These are phyloP conservation scores for Curvularia eragrostidis DNA, from an alignment of 2,329 filamentous ascomycete species.

Conservation along the genomic window DNA sequence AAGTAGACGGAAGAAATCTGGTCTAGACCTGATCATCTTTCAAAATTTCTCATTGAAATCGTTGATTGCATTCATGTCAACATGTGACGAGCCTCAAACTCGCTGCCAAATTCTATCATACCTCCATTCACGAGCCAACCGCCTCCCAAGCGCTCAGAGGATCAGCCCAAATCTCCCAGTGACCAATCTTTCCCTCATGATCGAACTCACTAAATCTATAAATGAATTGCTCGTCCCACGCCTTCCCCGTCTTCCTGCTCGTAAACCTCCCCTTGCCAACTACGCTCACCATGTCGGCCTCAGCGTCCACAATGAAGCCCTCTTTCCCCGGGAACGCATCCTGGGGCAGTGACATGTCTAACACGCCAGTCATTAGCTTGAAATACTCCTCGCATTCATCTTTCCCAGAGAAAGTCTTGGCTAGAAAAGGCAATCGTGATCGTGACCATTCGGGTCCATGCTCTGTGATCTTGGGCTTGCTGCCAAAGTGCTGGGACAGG, in stretches of 20 bases:
- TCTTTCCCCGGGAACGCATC: constrained; percentile 45
- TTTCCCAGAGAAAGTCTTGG: constrained; percentile 45
- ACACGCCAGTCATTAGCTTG: constrained; percentile 38
- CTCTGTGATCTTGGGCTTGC: constrained; percentile 49
- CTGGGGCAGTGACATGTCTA: constrained; percentile 42
- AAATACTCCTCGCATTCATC: constrained; percentile 52
- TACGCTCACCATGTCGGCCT: constrained; percentile 47
- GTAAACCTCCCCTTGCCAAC: constrained; percentile 45
- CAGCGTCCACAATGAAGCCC: constrained; percentile 48
- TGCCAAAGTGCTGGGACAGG: constrained; percentile 37
- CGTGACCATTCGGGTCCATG: constrained; percentile 51
- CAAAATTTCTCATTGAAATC: background rate
- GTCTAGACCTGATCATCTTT: no score
- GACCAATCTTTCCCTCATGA: constrained; percentile 48
- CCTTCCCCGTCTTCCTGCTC: constrained; percentile 50
- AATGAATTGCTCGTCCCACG: constrained; percentile 52
- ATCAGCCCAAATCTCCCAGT: constrained; percentile 56
- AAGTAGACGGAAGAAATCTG: background rate
- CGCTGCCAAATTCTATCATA: background rate
- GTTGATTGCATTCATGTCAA: background rate
- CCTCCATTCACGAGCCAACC: constrained; percentile 25
- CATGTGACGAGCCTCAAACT: background rate
- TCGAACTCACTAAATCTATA: constrained; percentile 52
- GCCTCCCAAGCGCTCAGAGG: constrained; percentile 53
- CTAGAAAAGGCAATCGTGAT: constrained; percentile 50